Evolutionary conservation across 1,284 basidiomycete species (phyloP), one percentile per base, ranked within the genome.

Genomic region (Volvariella volvacea): DNA sequence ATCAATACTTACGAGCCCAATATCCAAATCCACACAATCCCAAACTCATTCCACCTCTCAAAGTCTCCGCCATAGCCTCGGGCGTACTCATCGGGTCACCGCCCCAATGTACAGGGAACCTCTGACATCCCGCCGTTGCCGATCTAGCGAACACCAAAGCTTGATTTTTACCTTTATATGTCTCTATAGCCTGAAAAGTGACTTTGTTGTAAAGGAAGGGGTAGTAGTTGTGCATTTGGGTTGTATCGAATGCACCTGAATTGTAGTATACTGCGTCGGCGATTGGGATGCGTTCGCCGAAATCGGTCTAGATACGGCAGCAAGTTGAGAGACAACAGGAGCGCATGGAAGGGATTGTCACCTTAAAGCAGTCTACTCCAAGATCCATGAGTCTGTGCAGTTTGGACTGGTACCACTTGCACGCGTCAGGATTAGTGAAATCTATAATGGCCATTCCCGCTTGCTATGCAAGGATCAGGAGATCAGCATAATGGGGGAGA

Each of bases 51-150:
- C 72, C 74, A 7, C 78, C 78, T n/a, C 77, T 67, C n/a, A 80
- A 62, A 1, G 74, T 73, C 61, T 81, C 78, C 0, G 73, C 74
- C 78, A 81, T 81, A 6, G 76, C 78, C 49, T 78, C 76, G 54
- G 73, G 80, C 0, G 76, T 77, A 22, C 71, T 73, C 59, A 80
- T 76, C 51, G 76, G 78, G 51, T 81, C 78, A 4, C 78, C 78
- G 9, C 78, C 77, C 78, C 78, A 81, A 52, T 77, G 73, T 32
- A 71, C 67, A 12, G 70, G 68, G 58, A 70, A 70, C 31, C 65
- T 49, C 57, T 80, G 78, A 4, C 77, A 73, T 21, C 78, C 78
- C 1, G 73, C 74, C 17, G 73, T 71, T 0, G 74, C 70, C 4
- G 74, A 70, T n/a, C 78, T 63, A 1, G 77, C 77, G 48, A 80